Conservation (phyloP, 2,329 filamentous ascomycete genomes). For the Diaporthe citri region DNA sequence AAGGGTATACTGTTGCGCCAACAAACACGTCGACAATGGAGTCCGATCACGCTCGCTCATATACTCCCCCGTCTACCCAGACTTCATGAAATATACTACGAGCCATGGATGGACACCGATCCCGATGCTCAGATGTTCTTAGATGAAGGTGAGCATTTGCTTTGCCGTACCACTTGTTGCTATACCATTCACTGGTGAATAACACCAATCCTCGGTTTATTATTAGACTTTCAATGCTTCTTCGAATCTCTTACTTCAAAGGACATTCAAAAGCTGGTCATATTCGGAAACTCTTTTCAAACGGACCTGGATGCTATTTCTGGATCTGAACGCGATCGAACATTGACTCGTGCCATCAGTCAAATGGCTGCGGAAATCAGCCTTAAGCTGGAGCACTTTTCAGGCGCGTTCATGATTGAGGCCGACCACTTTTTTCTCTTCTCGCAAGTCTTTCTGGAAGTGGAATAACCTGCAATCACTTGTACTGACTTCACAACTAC, state of each 20-base stretch:
- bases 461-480: conserved; percentile 50
- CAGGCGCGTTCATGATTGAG: conserved; percentile 48
- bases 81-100: conserved; percentile 49
- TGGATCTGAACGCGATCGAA: background rate
- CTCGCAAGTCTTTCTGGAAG: conserved; percentile 43
- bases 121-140: background rate
- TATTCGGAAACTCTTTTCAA: conserved; percentile 38
- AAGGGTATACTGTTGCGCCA: background rate
- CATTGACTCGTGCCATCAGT: background rate
- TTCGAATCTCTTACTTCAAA: conserved; percentile 34
- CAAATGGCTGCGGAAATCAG: conserved; percentile 41
- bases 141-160: background rate
- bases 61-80: conserved; percentile 49
- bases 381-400: conserved; percentile 47
- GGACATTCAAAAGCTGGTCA: conserved; percentile 37
- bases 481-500: conserved; percentile 48
- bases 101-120: conserved; percentile 47
- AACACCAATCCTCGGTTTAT: background rate
- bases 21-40: background rate
- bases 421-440: conserved; percentile 48
- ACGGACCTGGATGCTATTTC: background rate
- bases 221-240: conserved; percentile 6
- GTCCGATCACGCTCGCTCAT: conserved; percentile 42
- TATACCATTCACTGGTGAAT: conserved; percentile 34
- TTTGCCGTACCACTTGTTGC: background rate